Evolutionary conservation across 441 rosid genomes (phyloP).

Genomic region (Adansonia rubrostipa): DNA sequence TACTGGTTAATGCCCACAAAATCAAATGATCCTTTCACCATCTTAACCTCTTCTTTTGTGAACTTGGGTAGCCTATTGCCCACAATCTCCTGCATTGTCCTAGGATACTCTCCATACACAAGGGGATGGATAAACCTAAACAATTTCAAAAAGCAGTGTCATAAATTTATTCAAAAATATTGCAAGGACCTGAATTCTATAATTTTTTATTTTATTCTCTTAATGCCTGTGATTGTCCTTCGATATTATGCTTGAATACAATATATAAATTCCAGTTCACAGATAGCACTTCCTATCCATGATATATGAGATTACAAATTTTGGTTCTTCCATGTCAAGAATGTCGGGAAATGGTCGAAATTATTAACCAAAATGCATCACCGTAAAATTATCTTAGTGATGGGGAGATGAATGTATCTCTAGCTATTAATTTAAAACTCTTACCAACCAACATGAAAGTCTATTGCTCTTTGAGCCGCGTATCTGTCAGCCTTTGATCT

Average conservation of each 20-base stretch:
- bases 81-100: constrained; percentile 76
- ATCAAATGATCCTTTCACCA: constrained; percentile 90
- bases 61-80: constrained; percentile 79
- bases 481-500: constrained; percentile 74
- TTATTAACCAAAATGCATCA: background rate
- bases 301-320: background rate
- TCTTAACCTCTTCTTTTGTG: constrained; percentile 66
- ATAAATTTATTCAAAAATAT: background rate
- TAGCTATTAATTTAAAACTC: background rate
- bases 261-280: background rate
- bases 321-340: background rate
- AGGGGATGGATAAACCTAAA: constrained; percentile 89
- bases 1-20: constrained; percentile 92
- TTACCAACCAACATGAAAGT: constrained; percentile 96
- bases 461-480: constrained; percentile 97
- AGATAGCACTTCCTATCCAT: background rate
- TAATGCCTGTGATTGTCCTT: background rate
- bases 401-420: background rate
- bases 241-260: background rate
- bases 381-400: background rate
- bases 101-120: constrained; percentile 89
- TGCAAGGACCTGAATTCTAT: background rate
- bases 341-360: background rate
- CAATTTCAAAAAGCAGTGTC: background rate
- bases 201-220: background rate